A percentile compares a stretch with the other conserved stretches of the same genome.
Evolutionary conservation across 441 rosid genomes (phyloP).

Genomic region (Pelargonium fulgidum): DNA sequence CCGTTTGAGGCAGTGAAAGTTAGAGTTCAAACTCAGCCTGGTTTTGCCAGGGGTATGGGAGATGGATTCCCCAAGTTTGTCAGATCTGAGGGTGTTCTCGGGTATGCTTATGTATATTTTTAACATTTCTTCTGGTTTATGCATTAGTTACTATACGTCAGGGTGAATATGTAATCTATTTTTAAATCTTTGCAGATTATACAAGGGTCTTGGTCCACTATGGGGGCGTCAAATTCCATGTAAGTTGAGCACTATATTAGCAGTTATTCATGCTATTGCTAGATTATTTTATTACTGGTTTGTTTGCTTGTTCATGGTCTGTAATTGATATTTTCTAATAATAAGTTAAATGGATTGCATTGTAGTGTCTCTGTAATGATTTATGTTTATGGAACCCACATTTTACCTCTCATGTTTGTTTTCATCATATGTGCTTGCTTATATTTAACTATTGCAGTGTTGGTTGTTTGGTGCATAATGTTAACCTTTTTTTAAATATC

Average conservation of each 20-base stretch:
- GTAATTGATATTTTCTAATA: neutral
- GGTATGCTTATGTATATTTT: constrained; percentile 41
- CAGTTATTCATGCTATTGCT: neutral
- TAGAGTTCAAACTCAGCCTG: constrained; percentile 98
- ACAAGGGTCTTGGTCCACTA: constrained; percentile 92
- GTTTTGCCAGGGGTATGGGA: constrained; percentile 86
- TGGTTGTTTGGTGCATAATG: constrained; percentile 5
- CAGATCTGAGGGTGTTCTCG: constrained; percentile 79
- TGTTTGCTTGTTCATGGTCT: neutral
- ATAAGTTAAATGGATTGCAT: neutral
- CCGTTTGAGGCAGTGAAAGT: constrained; percentile 99
- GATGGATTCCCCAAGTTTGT: constrained; percentile 96
- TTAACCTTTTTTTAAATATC: neutral
- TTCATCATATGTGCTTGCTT: too few relatives aligned
- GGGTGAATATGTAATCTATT: neutral
- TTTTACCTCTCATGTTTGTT: too few relatives aligned
- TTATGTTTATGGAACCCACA: too few relatives aligned
- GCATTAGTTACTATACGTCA: neutral
- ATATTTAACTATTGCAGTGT: neutral
- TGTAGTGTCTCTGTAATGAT: neutral
- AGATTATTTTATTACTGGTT: neutral
- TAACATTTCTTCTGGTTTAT: neutral
- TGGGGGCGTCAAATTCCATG: constrained; percentile 99
- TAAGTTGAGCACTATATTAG: constrained; percentile 38
- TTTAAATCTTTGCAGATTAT: constrained; percentile 51